A percentile compares a stretch with the other conserved stretches of the same genome.
These are phyloP conservation scores for Pyronema domesticum DNA, from an alignment of 495 filamentous ascomycete species.

Conservation along the genomic window DNA sequence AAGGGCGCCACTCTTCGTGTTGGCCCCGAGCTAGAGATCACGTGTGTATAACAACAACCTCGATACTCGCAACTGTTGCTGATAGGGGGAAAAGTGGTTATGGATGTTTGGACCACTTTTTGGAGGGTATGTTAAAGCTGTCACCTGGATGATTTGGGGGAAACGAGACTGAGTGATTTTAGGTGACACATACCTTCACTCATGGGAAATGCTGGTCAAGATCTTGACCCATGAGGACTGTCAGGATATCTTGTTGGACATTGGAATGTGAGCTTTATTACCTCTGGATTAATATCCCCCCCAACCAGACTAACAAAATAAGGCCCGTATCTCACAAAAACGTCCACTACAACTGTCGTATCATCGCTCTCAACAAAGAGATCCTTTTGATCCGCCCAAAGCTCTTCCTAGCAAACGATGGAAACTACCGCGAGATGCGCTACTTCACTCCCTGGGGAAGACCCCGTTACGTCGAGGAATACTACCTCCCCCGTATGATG, in stretches of 20 bases:
- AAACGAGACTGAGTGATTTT: background rate
- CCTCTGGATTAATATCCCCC: background rate
- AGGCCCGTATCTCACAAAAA: slow-evolving; percentile 43
- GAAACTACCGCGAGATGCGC: slow-evolving; percentile 52
- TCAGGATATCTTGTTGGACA: slow-evolving; percentile 62
- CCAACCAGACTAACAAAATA: slow-evolving; percentile 1
- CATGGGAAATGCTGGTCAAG: slow-evolving; percentile 49
- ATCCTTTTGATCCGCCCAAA: slow-evolving; percentile 69
- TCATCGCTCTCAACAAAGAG: slow-evolving; percentile 48
- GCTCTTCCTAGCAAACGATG: slow-evolving; percentile 65
- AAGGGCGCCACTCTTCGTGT: slow-evolving; percentile 54
- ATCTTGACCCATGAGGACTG: slow-evolving; percentile 48
- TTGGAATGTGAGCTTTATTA: slow-evolving; percentile 40
- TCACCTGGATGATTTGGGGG: background rate
- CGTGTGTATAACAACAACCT: slow-evolving; percentile 17
- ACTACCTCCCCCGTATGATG: slow-evolving; percentile 50
- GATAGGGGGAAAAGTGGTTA: slow-evolving; percentile 36
- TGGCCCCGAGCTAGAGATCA: slow-evolving; percentile 56
- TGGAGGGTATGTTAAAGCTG: slow-evolving; percentile 29
- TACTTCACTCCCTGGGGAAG: slow-evolving; percentile 54
- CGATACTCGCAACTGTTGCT: background rate
- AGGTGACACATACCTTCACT: slow-evolving; percentile 41
- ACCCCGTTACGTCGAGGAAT: slow-evolving; percentile 46
- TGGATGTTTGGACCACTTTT: slow-evolving; percentile 55
- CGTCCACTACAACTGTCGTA: slow-evolving; percentile 54